Evolutionary conservation across 2,329 filamentous ascomycete genomes (phyloP).

Genomic region (Diaporthe sp.): DNA sequence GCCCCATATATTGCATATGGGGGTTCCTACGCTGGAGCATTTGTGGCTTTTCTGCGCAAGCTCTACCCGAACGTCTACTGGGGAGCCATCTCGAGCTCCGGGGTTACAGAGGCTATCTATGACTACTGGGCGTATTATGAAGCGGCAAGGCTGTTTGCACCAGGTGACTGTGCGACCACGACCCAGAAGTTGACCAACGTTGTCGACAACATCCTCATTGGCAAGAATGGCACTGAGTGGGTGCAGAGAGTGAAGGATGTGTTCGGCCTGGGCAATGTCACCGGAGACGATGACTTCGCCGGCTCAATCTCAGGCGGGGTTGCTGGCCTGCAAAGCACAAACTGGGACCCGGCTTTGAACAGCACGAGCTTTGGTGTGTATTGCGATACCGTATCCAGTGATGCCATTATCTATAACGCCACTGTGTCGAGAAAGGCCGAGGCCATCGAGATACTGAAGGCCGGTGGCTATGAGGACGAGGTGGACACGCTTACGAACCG

Average conservation of each 20-base stretch:
- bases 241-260: conserved; percentile 58
- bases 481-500: conserved; percentile 55
- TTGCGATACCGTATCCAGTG: conserved; percentile 62
- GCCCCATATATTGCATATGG: conserved; percentile 86
- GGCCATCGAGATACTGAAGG: conserved; percentile 56
- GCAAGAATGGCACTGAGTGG: conserved; percentile 54
- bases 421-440: conserved; percentile 53
- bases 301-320: conserved; percentile 58
- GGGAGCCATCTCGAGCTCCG: conserved; percentile 85
- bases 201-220: conserved; percentile 66
- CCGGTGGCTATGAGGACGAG: conserved; percentile 58
- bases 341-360: conserved; percentile 67
- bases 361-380: conserved; percentile 60
- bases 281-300: conserved; percentile 64
- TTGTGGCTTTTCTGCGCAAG: conserved; percentile 82
- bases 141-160: conserved; percentile 63
- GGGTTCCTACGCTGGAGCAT: conserved; percentile 86
- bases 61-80: conserved; percentile 84
- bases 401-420: conserved; percentile 57
- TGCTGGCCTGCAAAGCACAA: conserved; percentile 60
- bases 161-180: conserved; percentile 73
- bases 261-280: conserved; percentile 63
- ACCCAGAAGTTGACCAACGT: conserved; percentile 71
- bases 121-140: conserved; percentile 79
- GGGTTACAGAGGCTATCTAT: conserved; percentile 81